These are phyloP conservation scores for Aspergillus fischeri DNA, from an alignment of 2,329 filamentous ascomycete species.

Conservation along the genomic window DNA sequence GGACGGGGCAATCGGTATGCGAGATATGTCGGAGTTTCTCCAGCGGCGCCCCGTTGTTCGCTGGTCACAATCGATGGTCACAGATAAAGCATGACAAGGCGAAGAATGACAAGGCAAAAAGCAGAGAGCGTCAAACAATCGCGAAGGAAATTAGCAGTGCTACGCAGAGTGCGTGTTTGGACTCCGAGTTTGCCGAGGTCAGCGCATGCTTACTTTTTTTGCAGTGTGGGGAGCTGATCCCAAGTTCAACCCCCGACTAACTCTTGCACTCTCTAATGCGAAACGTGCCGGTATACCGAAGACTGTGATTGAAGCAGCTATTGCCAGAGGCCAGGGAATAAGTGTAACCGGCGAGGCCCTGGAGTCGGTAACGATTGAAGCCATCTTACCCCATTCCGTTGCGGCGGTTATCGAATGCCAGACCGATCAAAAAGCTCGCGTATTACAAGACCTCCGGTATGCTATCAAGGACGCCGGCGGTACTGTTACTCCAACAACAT, in stretches of 20 bases:
- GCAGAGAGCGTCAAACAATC: slow-evolving; percentile 63
- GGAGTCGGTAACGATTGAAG: slow-evolving; percentile 75
- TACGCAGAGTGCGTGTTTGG: slow-evolving; percentile 60
- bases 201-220: slow-evolving; percentile 8
- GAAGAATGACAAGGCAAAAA: slow-evolving; percentile 72
- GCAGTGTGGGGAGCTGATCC: slow-evolving; percentile 72
- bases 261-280: slow-evolving; percentile 66
- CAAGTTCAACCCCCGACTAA: slow-evolving; percentile 70
- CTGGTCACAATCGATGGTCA: slow-evolving; percentile 90
- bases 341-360: slow-evolving; percentile 70
- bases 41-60: slow-evolving; percentile 44
- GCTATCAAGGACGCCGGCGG: slow-evolving; percentile 70
- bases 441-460: slow-evolving; percentile 67
- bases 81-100: slow-evolving; percentile 96
- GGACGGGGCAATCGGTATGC: slow-evolving; percentile 13
- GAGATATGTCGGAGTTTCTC: slow-evolving; percentile 44
- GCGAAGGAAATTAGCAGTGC: slow-evolving; percentile 69
- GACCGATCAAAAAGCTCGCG: slow-evolving; percentile 73
- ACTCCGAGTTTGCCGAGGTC: not conserved
- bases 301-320: slow-evolving; percentile 73
- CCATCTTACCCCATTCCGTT: slow-evolving; percentile 68
- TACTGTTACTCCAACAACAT: slow-evolving; percentile 67
- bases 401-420: slow-evolving; percentile 81
- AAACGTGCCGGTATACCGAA: slow-evolving; percentile 88
- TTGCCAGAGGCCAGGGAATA: slow-evolving; percentile 82